Conservation (phyloP, 2,329 filamentous ascomycete species). For the Fusarium haematococcum region DNA sequence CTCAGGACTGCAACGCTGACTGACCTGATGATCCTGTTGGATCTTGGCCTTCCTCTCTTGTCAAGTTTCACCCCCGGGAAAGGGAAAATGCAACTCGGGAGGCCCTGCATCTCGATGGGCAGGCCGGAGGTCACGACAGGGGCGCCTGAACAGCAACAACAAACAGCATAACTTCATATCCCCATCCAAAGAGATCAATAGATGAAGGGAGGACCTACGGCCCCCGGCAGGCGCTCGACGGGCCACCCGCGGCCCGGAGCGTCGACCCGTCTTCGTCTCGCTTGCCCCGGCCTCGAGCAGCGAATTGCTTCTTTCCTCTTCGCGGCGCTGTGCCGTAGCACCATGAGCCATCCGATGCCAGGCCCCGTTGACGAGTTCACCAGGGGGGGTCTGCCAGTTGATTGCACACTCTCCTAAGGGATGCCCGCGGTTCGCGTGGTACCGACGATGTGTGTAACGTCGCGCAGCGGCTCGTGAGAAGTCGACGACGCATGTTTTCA, state of each 20-base stretch:
- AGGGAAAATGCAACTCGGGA: conserved; percentile 14
- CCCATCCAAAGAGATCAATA: not conserved
- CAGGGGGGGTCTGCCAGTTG: conserved; percentile 3
- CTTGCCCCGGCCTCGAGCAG: conserved; percentile 38
- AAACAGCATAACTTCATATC: conserved; percentile 1
- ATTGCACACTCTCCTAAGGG: not conserved
- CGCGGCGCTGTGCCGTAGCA: conserved; percentile 32
- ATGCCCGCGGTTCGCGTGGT: conserved; percentile 10
- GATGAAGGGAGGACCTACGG: conserved; percentile 6
- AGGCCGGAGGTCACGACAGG: not conserved
- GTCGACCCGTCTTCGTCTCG: conserved; percentile 36
- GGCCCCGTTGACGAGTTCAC: conserved; percentile 17
- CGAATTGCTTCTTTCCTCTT: conserved; percentile 39
- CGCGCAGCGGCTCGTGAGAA: conserved; percentile 37
- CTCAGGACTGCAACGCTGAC: conserved; percentile 16
- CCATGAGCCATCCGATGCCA: conserved; percentile 19
- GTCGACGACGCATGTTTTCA: conserved; percentile 10
- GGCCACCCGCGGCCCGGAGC: conserved; percentile 33
- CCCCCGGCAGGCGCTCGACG: conserved; percentile 24
- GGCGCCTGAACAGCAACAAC: conserved; percentile 11
- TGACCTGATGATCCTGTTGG: conserved; percentile 24
- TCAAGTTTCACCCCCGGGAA: conserved; percentile 14
- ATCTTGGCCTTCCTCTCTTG: conserved; percentile 11
- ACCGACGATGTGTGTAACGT: conserved; percentile 33
- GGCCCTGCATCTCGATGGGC: conserved; percentile 9